Percentiles rank a stretch among this genome's conserved stretches.
These are phyloP conservation scores for Purpureocillium lavendulum DNA, from an alignment of 2,329 filamentous ascomycete genomes.

Conservation along the genomic window DNA sequence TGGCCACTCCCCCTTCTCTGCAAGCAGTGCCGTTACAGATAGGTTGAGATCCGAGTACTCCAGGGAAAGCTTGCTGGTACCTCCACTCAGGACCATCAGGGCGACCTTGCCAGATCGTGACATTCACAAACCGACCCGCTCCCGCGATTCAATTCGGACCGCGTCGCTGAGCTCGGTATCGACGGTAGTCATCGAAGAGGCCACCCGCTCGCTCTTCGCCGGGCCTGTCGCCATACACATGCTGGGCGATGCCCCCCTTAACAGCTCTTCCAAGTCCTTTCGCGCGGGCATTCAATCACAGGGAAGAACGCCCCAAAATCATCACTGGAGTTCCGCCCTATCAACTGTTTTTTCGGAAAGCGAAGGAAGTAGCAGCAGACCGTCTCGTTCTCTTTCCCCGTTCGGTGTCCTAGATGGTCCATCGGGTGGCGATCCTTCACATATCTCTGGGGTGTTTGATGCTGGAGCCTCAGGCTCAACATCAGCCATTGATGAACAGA, in stretches of 20 bases:
- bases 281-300: no score
- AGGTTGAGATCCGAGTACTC: conserved; percentile 40
- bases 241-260: neutral
- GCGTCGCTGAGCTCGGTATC: conserved; percentile 49
- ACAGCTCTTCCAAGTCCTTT: no score
- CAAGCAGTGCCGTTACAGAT: conserved; percentile 24
- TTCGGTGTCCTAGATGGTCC: conserved; percentile 4
- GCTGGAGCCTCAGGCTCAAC: no score
- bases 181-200: conserved; percentile 43
- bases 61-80: conserved; percentile 51
- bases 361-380: conserved; percentile 42
- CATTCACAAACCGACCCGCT: conserved; percentile 39
- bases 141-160: conserved; percentile 43
- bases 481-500: neutral
- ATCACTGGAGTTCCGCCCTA: conserved; percentile 56
- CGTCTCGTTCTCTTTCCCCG: conserved; percentile 38
- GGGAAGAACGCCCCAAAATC: conserved; percentile 19
- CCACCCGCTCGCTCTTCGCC: conserved; percentile 23
- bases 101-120: conserved; percentile 39
- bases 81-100: conserved; percentile 42
- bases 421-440: no score
- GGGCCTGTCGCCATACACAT: conserved; percentile 16
- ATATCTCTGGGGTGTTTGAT: no score
- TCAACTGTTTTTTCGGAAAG: conserved; percentile 57
- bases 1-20: conserved; percentile 31